Evolutionary conservation across 176 grass and related monocot genomes (phyloP), one percentile per base, ranked within the genome.

Genomic region (Musa acuminata): DNA sequence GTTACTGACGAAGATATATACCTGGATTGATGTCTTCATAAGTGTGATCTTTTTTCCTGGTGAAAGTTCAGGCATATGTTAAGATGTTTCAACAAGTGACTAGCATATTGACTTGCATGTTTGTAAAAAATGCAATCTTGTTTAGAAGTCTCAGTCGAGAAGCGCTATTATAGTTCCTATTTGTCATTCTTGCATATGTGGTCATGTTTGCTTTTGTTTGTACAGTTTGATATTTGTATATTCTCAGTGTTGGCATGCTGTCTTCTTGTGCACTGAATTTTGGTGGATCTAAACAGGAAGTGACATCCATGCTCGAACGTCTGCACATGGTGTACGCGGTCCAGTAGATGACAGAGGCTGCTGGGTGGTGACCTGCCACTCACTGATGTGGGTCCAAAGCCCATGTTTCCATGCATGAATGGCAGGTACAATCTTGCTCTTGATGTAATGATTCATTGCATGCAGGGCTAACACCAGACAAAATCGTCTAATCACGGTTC

Each of bases 381-480:
- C 35, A 43, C 35, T 6, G 35, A 43, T 43, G 35, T 43, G 35
- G 35, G 35, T 43, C 35, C 35, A 43, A 43, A 43, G 35, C 35
- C 35, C 35, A 43, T 43, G 35, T 43, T 43, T 43, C 35, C 4
- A 43, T 43, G 35, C 35, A 43, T 43, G 35, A 43, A 43, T 43
- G 35, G 29, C 29, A 17, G 24, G 24, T 12, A 52, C 20, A 71
- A 71, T 51, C 43, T 71, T 51, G 17, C 68, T 71, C 10, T 21
- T 8, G 17, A 0, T 51, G 21, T 65, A 26, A 65, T 9, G 63
- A 24, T 65, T 65, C 63, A 65, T 65, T 21, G 19, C 20, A 10
- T 51, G 68, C 17, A 71, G 49, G 19, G 14, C 68, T 51, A 71
- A 55, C 52, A 57, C 72, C 72, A 55, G 72, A 73, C 35, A 51